Base-by-base conservation (phyloP, 805 yeast species). In the Yarrowia sp. region DNA sequence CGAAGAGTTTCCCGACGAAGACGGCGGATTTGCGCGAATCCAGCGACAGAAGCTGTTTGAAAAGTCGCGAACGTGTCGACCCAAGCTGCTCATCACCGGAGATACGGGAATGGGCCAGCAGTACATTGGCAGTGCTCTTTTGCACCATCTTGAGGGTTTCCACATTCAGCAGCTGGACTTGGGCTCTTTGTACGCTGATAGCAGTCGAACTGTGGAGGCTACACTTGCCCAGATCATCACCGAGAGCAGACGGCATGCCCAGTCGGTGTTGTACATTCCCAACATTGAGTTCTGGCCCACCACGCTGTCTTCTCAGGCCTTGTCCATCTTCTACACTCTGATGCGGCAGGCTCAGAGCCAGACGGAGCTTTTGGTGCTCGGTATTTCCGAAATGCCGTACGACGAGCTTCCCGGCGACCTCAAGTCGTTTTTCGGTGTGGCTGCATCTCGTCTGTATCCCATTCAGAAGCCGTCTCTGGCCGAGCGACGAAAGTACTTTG, bases 201-300 rank as follows among this genome's bases (percentile, higher is more conserved):
- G 93, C 8, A 84, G 91, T 0, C 79, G 90, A 70, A 84, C 96
- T 0, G 86, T 93, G 1, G 99, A 95, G 73, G 88, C 90, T 71
- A 82, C 89, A 0, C 81, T 92, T 21, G 89, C 93, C 30, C 97
- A 90, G 72, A 81, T 89, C 43, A 87, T 95, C 71, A 80, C 88
- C 22, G 99, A 95, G 75, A 95, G 96, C 6, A 83, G 89, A 68
- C 83, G 96, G 71, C 96, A 93, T 68, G 88, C 89, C 66, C 99
- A 98, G 0, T 83, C 96, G 9, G 87, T 95, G 16, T 77, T 95
- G 2, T 88, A 83, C 72, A 83, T 95, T 59, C 97, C 98, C 3
- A 88, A 89, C 71, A 77, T 91, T 61, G 91, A 91, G 66, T 82
- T 86, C 10, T 91, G 97, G 92, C 78, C 81, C 64, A 80, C 77